Base-by-base conservation (phyloP, 176 grass and related monocot species). In the Pontederia crassipes region DNA sequence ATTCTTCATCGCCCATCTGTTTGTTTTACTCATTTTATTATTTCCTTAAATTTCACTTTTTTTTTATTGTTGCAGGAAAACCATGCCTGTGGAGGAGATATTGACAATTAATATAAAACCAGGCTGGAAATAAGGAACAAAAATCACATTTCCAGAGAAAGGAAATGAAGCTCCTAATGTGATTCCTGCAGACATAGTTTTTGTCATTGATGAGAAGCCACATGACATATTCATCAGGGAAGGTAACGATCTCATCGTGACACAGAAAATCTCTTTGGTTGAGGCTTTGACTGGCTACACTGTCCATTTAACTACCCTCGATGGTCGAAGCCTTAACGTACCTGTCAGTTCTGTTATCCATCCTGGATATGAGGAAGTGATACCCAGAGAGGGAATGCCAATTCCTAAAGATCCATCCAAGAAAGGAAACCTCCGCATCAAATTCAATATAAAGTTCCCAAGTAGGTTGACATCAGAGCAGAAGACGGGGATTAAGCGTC, bases 321-420 rank as follows among this genome's bases (percentile, higher is more conserved):
- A 65, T 50, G 62, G 48, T 27, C 62, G 62, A 11, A 65, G 47
- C 62, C 47, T 65, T 8, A 29, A 12, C 14, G 27, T 65, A 12
- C 62, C 62, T 20, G 15, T 65, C 26, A 51, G 28, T 48, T 48
- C 14, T 12, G 16, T 65, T 20, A 51, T 65, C 50, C 17, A 49
- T 65, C 46, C 62, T 51, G 20, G 47, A n/a, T 65, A 65, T 8
- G 62, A 65, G 47, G 62, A 65, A 20, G 62, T 65, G 17, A 48
- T 65, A 12, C 46, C 17, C 15, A 9, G 48, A 65, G 62, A 65
- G 17, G 62, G 62, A 4, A 65, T 65, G 62, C 62, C 62, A 2
- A 4, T 65, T 20, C 20, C 62, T 1, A 65, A 29, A 28, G 62
- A 65, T 51, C 48, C 62, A 11, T 65, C 62, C 4, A 65, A 6